A percentile compares a stretch with the other conserved stretches of the same genome.
These are phyloP conservation scores for Pelargonium myrrhifolium DNA, from an alignment of 441 rosid genomes.

Conservation along the genomic window DNA sequence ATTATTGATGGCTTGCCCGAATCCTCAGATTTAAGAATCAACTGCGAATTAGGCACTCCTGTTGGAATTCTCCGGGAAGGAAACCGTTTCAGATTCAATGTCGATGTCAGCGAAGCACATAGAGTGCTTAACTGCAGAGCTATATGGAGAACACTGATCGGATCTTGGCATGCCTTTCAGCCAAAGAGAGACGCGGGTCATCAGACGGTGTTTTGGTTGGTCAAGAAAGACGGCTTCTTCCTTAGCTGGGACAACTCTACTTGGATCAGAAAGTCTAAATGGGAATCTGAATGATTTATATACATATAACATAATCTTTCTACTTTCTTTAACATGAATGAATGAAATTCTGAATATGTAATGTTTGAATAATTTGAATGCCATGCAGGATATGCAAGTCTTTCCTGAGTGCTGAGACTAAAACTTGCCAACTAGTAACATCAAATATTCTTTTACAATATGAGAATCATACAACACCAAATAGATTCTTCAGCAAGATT, in stretches of 20 bases:
- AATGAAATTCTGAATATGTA: background rate
- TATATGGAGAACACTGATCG: background rate
- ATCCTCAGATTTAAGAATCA: background rate
- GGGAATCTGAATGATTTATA: background rate
- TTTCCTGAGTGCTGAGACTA: too few relatives aligned
- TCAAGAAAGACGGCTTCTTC: background rate
- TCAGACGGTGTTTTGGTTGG: background rate
- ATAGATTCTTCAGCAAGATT: too few relatives aligned
- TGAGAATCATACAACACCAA: too few relatives aligned
- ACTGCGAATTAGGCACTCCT: background rate
- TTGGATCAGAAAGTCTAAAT: background rate
- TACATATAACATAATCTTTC: too few relatives aligned
- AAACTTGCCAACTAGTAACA: too few relatives aligned
- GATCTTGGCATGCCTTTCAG: background rate
- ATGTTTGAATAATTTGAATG: background rate
- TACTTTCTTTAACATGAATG: background rate
- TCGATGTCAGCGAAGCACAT: background rate
- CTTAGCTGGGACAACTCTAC: slow-evolving; percentile 8
- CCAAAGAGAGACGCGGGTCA: background rate
- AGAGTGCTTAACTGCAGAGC: background rate
- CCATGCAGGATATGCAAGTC: too few relatives aligned
- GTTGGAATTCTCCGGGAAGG: background rate
- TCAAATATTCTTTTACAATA: too few relatives aligned
- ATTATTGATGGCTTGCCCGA: background rate
- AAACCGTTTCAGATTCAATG: background rate